Evolutionary conservation across 495 filamentous ascomycete species (phyloP).

Genomic region (Jackrogersella minutella): DNA sequence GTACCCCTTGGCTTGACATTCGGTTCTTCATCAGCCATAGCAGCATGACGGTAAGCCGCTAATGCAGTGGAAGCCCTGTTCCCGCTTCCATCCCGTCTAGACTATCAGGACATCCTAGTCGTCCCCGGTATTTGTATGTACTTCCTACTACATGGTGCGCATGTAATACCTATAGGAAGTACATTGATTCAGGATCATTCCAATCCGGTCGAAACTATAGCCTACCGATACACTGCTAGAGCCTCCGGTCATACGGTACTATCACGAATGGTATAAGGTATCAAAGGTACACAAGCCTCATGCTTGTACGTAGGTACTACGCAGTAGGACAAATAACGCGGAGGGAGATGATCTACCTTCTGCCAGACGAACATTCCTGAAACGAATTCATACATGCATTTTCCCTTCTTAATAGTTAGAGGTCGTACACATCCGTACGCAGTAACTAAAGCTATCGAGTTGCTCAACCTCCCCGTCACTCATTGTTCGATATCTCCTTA

Average conservation of each 20-base stretch:
- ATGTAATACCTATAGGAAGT: too few relatives aligned
- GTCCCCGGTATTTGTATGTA: not conserved
- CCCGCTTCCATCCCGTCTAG: conserved; percentile 27
- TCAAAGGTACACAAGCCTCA: conserved; percentile 6
- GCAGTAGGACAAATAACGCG: conserved; percentile 4
- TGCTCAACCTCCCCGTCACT: not conserved
- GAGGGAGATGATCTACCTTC: conserved; percentile 6
- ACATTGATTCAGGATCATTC: not conserved
- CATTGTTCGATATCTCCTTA: not conserved
- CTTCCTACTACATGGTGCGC: too few relatives aligned
- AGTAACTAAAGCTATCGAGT: not conserved
- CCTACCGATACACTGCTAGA: not conserved
- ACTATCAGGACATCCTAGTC: not conserved
- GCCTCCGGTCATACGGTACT: too few relatives aligned
- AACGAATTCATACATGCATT: not conserved
- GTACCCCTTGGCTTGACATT: not conserved
- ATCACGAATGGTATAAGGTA: too few relatives aligned
- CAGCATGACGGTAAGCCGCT: conserved; percentile 16
- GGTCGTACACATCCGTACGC: conserved; percentile 9
- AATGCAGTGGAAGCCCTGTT: conserved; percentile 25
- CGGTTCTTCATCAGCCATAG: not conserved
- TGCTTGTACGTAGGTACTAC: not conserved
- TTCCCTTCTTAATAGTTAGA: not conserved
- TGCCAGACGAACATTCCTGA: conserved; percentile 16
- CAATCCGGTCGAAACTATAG: not conserved